Conservation (phyloP, 345 rosid species). For the Syzygium oleosum region DNA sequence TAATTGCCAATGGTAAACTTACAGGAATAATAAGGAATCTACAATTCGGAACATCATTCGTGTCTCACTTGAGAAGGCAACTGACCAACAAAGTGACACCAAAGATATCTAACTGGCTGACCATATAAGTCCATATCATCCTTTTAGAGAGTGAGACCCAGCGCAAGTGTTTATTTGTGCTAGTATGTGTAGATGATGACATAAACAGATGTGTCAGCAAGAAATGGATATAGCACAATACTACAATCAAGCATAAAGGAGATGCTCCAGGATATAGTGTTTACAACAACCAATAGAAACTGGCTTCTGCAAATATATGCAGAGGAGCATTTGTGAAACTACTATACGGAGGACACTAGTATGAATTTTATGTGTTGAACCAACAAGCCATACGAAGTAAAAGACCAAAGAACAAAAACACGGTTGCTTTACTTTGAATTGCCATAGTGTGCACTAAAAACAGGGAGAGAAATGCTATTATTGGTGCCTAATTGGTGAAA, state of each 20-base stretch:
- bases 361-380: neutral
- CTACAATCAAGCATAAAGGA: neutral
- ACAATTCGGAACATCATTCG: neutral
- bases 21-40: neutral
- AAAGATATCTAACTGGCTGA: neutral
- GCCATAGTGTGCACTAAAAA: neutral
- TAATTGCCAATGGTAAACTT: neutral
- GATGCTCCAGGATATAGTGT: neutral
- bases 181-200: neutral
- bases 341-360: neutral
- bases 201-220: neutral
- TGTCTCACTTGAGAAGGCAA: neutral
- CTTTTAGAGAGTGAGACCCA: neutral
- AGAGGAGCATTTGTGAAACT: neutral
- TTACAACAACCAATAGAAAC: neutral
- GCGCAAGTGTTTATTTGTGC: neutral
- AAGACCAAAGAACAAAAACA: neutral
- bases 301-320: neutral
- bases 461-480: neutral
- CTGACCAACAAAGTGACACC: neutral
- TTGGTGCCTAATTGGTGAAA: neutral
- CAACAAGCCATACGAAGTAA: neutral
- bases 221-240: neutral
- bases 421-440: neutral
- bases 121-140: neutral